Percentiles rank a stretch among this genome's conserved stretches.
Evolutionary conservation across 2,329 filamentous ascomycete species (phyloP).

Genomic region (Colletotrichum sp.): DNA sequence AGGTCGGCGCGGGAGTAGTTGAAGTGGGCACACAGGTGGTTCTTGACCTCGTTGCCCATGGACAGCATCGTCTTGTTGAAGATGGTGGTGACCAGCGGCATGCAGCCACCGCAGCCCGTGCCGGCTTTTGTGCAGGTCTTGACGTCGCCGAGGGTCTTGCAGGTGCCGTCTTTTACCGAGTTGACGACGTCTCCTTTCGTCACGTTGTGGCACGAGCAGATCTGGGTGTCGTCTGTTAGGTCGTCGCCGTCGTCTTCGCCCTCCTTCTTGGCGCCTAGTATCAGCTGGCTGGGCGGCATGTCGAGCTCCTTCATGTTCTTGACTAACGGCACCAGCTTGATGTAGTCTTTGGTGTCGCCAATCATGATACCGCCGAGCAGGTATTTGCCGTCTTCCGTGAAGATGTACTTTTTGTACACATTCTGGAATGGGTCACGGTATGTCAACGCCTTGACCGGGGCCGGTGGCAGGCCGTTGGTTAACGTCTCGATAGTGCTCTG

Average conservation of each 20-base stretch:
- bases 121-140: conserved; percentile 93
- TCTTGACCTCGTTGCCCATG: conserved; percentile 87
- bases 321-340: conserved; percentile 87
- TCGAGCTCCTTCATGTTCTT: conserved; percentile 83
- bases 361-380: conserved; percentile 98
- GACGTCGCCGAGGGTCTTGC: conserved; percentile 81
- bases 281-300: conserved; percentile 79
- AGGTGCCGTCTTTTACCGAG: conserved; percentile 76
- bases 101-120: conserved; percentile 87
- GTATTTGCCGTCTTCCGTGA: conserved; percentile 88
- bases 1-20: conserved; percentile 83
- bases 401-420: conserved; percentile 93
- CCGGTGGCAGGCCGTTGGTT: conserved; percentile 59
- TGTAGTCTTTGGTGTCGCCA: conserved; percentile 87
- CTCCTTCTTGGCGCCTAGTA: conserved; percentile 76
- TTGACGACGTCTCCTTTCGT: conserved; percentile 80
- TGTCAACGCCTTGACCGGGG: conserved; percentile 79
- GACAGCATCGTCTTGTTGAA: conserved; percentile 88
- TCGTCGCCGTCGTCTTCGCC: conserved; percentile 79
- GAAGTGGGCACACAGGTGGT: conserved; percentile 86
- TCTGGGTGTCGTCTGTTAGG: conserved; percentile 82
- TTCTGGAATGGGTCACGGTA: conserved; percentile 89
- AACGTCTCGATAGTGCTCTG: conserved; percentile 47
- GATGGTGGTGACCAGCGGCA: conserved; percentile 87
- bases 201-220: conserved; percentile 94